A percentile compares a stretch with the other conserved stretches of the same genome.
These are phyloP conservation scores for Ammopiptanthus mongolicus DNA, from an alignment of 306 rosid genomes.

Conservation along the genomic window DNA sequence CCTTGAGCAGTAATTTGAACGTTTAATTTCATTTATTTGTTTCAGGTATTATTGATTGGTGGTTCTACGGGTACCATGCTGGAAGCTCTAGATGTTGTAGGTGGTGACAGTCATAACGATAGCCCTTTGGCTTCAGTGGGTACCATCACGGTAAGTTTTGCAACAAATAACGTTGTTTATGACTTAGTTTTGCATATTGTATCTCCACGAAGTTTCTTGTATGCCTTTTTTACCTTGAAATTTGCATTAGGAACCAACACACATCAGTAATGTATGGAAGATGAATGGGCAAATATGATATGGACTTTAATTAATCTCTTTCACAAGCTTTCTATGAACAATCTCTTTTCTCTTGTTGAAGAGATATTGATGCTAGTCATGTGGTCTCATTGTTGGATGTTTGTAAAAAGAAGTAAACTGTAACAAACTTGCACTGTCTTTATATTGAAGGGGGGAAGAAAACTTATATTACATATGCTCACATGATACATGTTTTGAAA, in stretches of 20 bases:
- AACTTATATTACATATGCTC: not conserved
- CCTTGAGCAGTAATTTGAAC: not conserved
- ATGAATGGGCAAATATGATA: slow-evolving; percentile 8
- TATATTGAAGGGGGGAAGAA: not conserved
- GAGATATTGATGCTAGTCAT: slow-evolving; percentile 15
- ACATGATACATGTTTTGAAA: not conserved
- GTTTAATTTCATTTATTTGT: slow-evolving; percentile 13
- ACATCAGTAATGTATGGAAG: slow-evolving; percentile 10
- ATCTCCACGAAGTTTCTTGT: not conserved
- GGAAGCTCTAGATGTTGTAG: slow-evolving; percentile 88
- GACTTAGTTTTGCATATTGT: not conserved
- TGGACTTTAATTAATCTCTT: not conserved
- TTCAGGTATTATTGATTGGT: slow-evolving; percentile 91
- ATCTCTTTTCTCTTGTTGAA: not conserved
- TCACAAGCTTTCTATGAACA: not conserved
- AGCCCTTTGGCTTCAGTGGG: slow-evolving; percentile 48
- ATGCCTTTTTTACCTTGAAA: not conserved
- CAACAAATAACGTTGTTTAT: slow-evolving; percentile 10
- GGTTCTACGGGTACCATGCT: slow-evolving; percentile 98
- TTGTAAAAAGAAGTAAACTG: not conserved
- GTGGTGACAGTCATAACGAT: slow-evolving; percentile 68
- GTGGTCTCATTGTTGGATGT: not conserved
- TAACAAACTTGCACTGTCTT: not conserved
- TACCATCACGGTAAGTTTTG: slow-evolving; percentile 50
- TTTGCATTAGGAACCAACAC: not conserved